Evolutionary conservation across 1,139 yeast genomes (phyloP).

Genomic region (Saccharomycopsis hybrid): DNA sequence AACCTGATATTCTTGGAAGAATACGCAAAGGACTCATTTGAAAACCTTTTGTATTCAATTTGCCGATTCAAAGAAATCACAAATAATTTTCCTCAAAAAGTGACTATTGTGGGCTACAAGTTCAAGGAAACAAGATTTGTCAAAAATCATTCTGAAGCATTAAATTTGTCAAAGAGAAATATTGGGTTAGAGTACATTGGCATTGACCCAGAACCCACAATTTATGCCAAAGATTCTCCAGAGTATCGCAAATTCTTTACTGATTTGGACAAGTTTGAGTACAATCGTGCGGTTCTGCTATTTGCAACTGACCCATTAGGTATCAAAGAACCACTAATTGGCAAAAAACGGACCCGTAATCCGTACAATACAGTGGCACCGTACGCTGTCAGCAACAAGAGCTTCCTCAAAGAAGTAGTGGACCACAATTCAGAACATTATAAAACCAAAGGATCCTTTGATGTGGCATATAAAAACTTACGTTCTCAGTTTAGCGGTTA

Average conservation of each 20-base stretch:
- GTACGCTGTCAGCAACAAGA: conserved; percentile 6
- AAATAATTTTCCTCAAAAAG: conserved; percentile 41
- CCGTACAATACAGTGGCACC: conserved; percentile 39
- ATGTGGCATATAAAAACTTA: too few species aligned
- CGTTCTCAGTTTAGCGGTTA: too few species aligned
- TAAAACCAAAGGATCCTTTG: too few species aligned
- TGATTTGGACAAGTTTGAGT: conserved; percentile 43
- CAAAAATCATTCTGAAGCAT: conserved; percentile 47
- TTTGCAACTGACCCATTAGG: conserved; percentile 64
- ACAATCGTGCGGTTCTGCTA: conserved; percentile 45
- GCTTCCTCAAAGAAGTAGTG: too few species aligned
- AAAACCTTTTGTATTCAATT: conserved; percentile 62
- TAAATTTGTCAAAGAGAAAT: conserved; percentile 29
- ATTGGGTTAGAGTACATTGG: conserved; percentile 45
- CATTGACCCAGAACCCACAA: conserved; percentile 48
- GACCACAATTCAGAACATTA: too few species aligned
- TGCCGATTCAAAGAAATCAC: conserved; percentile 47
- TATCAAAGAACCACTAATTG: conserved; percentile 33
- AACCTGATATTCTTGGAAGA: conserved; percentile 48
- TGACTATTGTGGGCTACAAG: conserved; percentile 66
- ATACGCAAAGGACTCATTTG: conserved; percentile 76
- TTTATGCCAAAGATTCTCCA: conserved; percentile 23
- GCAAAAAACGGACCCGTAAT: conserved; percentile 44
- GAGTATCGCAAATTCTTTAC: conserved; percentile 30
- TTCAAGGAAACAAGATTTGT: conserved; percentile 60